A percentile compares a stretch with the other conserved stretches of the same genome.
Conservation (phyloP, 805 yeast genomes). For the Jamesozyma lodderae region DNA sequence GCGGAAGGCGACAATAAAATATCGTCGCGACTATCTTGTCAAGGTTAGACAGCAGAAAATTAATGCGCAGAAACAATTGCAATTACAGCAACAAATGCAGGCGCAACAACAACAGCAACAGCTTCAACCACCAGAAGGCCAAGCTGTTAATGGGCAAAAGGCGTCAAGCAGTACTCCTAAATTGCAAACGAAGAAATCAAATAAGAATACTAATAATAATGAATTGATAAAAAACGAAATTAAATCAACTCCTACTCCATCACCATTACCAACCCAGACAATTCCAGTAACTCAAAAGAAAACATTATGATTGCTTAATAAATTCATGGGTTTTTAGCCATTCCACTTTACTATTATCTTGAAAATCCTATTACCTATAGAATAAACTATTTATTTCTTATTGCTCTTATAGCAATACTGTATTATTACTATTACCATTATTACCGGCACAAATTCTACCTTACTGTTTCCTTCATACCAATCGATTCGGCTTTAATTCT, state of each 20-base stretch:
- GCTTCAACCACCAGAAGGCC: constrained; percentile 1
- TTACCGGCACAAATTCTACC: no score
- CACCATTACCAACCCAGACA: constrained; percentile 2
- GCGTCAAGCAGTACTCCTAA: background rate
- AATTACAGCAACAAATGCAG: constrained; percentile 12
- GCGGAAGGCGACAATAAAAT: constrained; percentile 59
- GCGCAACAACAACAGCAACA: constrained; percentile 4
- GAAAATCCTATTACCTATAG: background rate
- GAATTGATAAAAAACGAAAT: constrained; percentile 4
- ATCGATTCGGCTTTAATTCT: no score
- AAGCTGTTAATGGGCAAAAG: background rate
- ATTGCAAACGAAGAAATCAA: background rate
- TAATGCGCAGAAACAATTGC: constrained; percentile 17
- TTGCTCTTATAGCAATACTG: background rate
- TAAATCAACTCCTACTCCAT: constrained; percentile 1
- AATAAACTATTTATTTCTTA: background rate
- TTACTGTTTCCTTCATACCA: no score
- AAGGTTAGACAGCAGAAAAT: constrained; percentile 30
- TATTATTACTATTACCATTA: constrained; percentile 2
- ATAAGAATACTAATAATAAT: background rate
- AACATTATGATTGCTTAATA: constrained; percentile 3
- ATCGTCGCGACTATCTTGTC: constrained; percentile 48
- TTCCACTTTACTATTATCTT: background rate
- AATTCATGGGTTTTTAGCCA: background rate
- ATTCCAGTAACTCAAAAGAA: constrained; percentile 9